These are phyloP conservation scores for Penicillium sp. DNA, from an alignment of 2,329 filamentous ascomycete genomes.

Conservation along the genomic window DNA sequence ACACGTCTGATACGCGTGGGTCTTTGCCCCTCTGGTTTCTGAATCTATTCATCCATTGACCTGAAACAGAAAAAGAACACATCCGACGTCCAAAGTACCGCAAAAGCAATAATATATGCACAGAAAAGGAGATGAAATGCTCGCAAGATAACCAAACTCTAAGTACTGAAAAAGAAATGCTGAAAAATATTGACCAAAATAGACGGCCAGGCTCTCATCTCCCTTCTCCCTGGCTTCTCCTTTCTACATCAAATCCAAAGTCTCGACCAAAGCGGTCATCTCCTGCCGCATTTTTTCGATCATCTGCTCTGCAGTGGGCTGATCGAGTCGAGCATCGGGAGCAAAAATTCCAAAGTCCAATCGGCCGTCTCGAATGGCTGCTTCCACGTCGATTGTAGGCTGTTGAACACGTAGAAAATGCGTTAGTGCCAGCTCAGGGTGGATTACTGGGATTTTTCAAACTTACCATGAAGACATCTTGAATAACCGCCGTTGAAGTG, in stretches of 20 bases:
- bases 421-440: slow-evolving; percentile 9
- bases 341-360: slow-evolving; percentile 24
- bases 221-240: background rate
- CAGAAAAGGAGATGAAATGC: slow-evolving; percentile 7
- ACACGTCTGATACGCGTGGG: background rate
- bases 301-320: slow-evolving; percentile 9
- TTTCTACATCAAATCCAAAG: slow-evolving; percentile 2
- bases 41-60: slow-evolving; percentile 4
- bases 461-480: slow-evolving; percentile 19
- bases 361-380: slow-evolving; percentile 18
- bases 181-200: slow-evolving; percentile 1
- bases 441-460: slow-evolving; percentile 8
- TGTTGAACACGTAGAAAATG: slow-evolving; percentile 15
- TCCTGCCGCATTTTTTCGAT: slow-evolving; percentile 16
- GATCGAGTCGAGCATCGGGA: slow-evolving; percentile 12
- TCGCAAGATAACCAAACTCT: background rate
- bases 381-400: slow-evolving; percentile 25
- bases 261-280: slow-evolving; percentile 13
- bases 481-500: slow-evolving; percentile 9
- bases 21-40: slow-evolving; percentile 4
- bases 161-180: background rate
- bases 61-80: slow-evolving; percentile 15
- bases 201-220: background rate
- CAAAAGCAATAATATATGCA: slow-evolving; percentile 21
- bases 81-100: slow-evolving; percentile 13